phyloP scores from a whole-genome alignment of 129 eudicot genomes.

The Helianthus tuberosus region DNA sequence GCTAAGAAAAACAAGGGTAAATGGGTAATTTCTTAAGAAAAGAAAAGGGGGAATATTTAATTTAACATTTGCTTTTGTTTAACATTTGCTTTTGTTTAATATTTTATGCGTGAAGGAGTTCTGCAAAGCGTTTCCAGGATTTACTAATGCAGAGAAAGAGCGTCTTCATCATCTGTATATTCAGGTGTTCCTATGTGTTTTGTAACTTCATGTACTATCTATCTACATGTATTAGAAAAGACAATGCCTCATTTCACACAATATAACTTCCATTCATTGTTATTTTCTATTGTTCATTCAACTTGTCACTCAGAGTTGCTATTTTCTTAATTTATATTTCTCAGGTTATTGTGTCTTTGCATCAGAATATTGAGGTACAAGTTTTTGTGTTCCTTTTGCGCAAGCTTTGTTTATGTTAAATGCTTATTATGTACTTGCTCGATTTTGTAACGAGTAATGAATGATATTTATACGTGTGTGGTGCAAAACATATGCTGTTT shows the following conservation, averaged over 20 bases:
- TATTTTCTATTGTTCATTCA: background rate
- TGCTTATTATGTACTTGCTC: constrained; percentile 11
- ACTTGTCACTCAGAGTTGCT: background rate
- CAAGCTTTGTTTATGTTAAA: background rate
- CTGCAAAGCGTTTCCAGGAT: constrained; percentile 54
- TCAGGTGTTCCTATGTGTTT: constrained; percentile 41
- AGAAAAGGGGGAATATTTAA: background rate
- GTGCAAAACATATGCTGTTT: background rate
- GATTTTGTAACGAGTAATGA: background rate
- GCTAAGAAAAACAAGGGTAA: too few relatives aligned
- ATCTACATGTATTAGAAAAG: background rate
- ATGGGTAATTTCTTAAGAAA: background rate
- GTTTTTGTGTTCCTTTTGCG: background rate
- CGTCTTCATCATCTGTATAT: constrained; percentile 53
- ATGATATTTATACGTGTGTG: background rate
- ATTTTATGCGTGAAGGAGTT: constrained; percentile 45
- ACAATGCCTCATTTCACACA: background rate
- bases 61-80: background rate
- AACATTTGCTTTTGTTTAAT: background rate
- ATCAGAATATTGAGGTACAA: constrained; percentile 63
- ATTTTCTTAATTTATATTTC: constrained; percentile 14
- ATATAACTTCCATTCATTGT: background rate
- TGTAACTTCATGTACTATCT: background rate
- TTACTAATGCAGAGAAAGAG: constrained; percentile 51
- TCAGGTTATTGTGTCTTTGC: constrained; percentile 65